Evolutionary conservation across 2,329 filamentous ascomycete genomes (phyloP), one percentile per base, ranked within the genome.

Genomic region (Clonostachys solani): DNA sequence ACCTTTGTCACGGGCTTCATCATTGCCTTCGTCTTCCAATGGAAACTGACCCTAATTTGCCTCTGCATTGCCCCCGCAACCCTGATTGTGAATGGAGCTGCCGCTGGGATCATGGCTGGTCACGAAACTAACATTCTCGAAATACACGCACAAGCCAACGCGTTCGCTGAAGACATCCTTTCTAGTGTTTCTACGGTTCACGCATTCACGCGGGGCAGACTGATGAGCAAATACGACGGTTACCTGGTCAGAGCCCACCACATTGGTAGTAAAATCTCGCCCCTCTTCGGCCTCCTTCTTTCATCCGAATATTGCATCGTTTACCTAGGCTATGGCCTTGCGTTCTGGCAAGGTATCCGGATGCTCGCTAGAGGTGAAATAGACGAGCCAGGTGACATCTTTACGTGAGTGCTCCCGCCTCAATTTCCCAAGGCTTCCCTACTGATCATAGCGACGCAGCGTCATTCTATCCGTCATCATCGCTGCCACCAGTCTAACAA

Each of bases 291-390:
- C 6, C 50, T 68, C 12, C 53, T 73, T 45, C 72, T 71, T 51
- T 65, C 62, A 3, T 54, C 52, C 5, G 63, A 70, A 50, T 73
- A 69, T 45, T 63, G 62, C 42, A 62, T 71, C 47, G 66, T 73
- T 42, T 72, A 71, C 37, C 56, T 65, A 2, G 69, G 69, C 10
- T 71, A 69, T 42, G 68, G 63, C 2, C 60, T 74, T 6, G 66
- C 67, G 8, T 74, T 74, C 45, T 74, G 71, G 71, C 70, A 73
- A 47, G 71, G 71, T 9, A 55, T 72, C 35, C 58, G 55, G 29
- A 64, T 73, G 59, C 56, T 65, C 15, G 54, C 60, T 10, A 56
- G 54, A 2, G 68, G 68, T 12, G 65, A 71, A 46, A 66, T 74
- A 23, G 40, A 45, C 7, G 49, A 50, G 8, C 16, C 49, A 6